A percentile compares a stretch with the other conserved stretches of the same genome.
phyloP scores from a whole-genome alignment of 208 protist genomes.

The Trypanosoma cruzi region DNA sequence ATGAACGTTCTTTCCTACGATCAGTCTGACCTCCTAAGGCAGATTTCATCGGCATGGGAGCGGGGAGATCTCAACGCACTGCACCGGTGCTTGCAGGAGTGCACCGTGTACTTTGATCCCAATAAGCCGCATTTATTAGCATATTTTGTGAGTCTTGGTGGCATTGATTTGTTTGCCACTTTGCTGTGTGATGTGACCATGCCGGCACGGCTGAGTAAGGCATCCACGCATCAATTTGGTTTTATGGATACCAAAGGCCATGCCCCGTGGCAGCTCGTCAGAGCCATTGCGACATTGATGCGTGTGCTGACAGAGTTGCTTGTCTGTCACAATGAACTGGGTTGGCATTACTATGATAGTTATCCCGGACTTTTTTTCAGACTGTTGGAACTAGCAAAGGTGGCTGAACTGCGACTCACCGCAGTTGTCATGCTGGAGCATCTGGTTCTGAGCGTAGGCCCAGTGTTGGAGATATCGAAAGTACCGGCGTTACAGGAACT shows the following conservation, averaged over 20 bases:
- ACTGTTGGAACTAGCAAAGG: constrained; percentile 66
- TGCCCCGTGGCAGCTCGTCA: constrained; percentile 32
- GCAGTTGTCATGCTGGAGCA: constrained; percentile 73
- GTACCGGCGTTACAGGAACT: constrained; percentile 46
- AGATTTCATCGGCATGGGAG: constrained; percentile 23
- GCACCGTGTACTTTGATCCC: constrained; percentile 47
- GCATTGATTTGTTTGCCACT: constrained; percentile 67
- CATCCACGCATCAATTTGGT: constrained; percentile 7
- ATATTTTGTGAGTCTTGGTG: constrained; percentile 66
- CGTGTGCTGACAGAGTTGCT: constrained; percentile 68
- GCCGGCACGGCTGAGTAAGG: constrained; percentile 4
- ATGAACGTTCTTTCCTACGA: constrained; percentile 19
- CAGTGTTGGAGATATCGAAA: constrained; percentile 79
- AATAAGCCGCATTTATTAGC: constrained; percentile 41
- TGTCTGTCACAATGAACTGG: constrained; percentile 64
- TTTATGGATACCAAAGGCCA: constrained; percentile 9
- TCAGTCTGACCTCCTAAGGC: constrained; percentile 19
- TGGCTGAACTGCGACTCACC: constrained; percentile 28
- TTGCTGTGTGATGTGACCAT: constrained; percentile 62
- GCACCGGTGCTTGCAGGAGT: constrained; percentile 31
- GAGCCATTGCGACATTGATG: constrained; percentile 36
- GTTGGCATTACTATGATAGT: constrained; percentile 80
- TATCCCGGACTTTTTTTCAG: constrained; percentile 78
- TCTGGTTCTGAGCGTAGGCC: constrained; percentile 64
- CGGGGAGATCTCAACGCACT: constrained; percentile 19